phyloP scores from a whole-genome alignment of 306 rosid genomes.

The Oemleria cerasiformis region DNA sequence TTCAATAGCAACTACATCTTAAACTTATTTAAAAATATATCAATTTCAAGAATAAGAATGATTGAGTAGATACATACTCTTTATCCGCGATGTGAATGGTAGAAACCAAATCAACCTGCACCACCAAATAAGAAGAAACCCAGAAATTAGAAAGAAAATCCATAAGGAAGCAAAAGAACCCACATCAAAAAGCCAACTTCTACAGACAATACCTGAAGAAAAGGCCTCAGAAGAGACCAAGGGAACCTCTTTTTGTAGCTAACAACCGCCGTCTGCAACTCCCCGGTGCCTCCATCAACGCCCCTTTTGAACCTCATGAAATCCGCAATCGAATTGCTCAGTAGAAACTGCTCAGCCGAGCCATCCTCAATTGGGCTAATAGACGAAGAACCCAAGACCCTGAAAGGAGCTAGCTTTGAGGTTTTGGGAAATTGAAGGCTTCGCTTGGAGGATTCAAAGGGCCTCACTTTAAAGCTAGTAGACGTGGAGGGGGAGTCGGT shows the following conservation, averaged over 20 bases:
- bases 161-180: conserved; percentile 1
- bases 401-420: conserved; percentile 23
- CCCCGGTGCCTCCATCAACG: conserved; percentile 48
- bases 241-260: conserved; percentile 80
- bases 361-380: conserved; percentile 49
- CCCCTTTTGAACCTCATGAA: conserved; percentile 83
- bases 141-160: conserved; percentile 20
- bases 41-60: not conserved
- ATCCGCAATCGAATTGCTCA: conserved; percentile 72
- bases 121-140: conserved; percentile 23
- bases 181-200: not conserved
- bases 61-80: conserved; percentile 55
- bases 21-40: no score
- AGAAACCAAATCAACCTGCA: conserved; percentile 95
- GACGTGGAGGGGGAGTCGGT: conserved; percentile 43
- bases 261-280: conserved; percentile 83
- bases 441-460: conserved; percentile 32
- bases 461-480: conserved; percentile 25
- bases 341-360: conserved; percentile 57
- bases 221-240: conserved; percentile 74
- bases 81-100: conserved; percentile 95
- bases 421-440: conserved; percentile 25
- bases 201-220: conserved; percentile 53
- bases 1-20: no score
- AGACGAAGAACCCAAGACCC: conserved; percentile 25